Evolutionary conservation across 129 eudicot genomes (phyloP).

Genomic region (Ambrosia trifida): DNA sequence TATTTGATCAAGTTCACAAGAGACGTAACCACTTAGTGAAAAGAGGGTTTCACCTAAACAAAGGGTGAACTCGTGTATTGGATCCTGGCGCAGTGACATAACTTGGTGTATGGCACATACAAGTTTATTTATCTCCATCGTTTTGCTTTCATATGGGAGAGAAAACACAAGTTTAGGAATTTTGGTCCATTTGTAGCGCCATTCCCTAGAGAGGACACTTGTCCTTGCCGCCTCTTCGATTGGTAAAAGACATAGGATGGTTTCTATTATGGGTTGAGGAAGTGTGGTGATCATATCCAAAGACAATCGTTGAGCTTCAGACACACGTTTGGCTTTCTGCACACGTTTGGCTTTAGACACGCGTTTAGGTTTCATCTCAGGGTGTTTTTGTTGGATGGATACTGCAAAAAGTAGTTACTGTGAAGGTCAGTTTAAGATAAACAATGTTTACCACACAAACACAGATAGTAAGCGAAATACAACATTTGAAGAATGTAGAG

Average conservation of each 20-base stretch:
- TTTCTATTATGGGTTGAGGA: background rate
- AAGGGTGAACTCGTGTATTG: background rate
- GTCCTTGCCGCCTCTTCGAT: background rate
- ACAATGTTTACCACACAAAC: too few species aligned
- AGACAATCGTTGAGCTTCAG: too few species aligned
- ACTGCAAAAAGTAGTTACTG: too few species aligned
- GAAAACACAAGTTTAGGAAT: background rate
- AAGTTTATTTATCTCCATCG: background rate
- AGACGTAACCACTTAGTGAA: too few species aligned
- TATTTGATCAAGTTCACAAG: background rate
- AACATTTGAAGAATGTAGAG: too few species aligned
- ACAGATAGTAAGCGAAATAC: too few species aligned
- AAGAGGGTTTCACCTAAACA: too few species aligned
- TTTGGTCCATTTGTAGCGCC: background rate
- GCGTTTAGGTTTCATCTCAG: too few species aligned
- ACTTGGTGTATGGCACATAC: background rate
- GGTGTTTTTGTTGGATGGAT: too few species aligned
- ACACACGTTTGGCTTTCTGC: too few species aligned
- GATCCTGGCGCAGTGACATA: background rate
- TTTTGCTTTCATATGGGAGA: background rate
- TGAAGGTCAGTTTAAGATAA: too few species aligned
- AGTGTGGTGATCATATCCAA: background rate
- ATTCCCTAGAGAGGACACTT: background rate
- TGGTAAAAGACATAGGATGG: background rate
- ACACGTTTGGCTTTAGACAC: too few species aligned